Conservation (phyloP, 306 rosid genomes). For the Echinosophora koreensis region DNA sequence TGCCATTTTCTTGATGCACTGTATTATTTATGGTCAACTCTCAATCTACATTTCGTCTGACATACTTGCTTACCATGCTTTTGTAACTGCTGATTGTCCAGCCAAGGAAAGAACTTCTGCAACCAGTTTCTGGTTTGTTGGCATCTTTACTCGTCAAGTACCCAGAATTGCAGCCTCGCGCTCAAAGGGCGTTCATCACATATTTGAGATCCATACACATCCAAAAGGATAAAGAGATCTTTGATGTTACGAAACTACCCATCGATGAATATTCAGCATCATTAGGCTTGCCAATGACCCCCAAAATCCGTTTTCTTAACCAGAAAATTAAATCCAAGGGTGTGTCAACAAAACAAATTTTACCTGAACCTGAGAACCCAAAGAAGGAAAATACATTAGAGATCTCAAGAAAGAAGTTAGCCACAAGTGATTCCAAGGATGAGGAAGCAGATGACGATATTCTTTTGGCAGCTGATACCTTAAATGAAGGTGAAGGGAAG, state of each 20-base stretch:
- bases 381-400: constrained; percentile 49
- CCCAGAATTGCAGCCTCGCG: constrained; percentile 73
- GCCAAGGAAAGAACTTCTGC: constrained; percentile 72
- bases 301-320: constrained; percentile 74
- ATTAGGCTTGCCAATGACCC: constrained; percentile 87
- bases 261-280: constrained; percentile 82
- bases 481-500: constrained; percentile 49
- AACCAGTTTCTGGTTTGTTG: constrained; percentile 77
- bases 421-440: constrained; percentile 50
- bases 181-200: constrained; percentile 82
- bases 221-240: constrained; percentile 87
- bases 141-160: constrained; percentile 82
- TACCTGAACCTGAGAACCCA: constrained; percentile 55
- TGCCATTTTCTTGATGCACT: constrained; percentile 35
- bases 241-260: constrained; percentile 79
- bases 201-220: constrained; percentile 77
- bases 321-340: constrained; percentile 64
- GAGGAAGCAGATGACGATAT: constrained; percentile 58
- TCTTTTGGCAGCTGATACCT: constrained; percentile 48
- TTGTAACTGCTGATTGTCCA: constrained; percentile 52
- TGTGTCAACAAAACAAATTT: constrained; percentile 39
- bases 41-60: constrained; percentile 21
- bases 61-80: constrained; percentile 46
- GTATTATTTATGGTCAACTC: neutral
- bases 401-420: constrained; percentile 58